Base-by-base conservation (phyloP, 2,329 filamentous ascomycete species). In the Alternaria infectoria region DNA sequence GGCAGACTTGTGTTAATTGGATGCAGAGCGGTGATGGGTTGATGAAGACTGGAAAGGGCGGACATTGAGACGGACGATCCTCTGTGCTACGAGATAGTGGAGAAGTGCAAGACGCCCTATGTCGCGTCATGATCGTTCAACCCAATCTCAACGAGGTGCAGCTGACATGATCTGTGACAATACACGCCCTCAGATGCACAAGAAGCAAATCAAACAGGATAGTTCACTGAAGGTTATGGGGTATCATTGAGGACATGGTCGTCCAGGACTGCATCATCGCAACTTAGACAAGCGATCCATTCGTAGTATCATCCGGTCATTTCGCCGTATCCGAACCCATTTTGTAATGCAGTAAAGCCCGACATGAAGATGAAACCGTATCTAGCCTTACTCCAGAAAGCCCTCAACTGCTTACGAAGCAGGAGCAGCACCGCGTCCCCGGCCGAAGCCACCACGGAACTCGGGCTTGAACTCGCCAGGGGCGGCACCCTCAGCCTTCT, bases 1-100 rank as follows among this genome's bases (percentile, higher is more conserved):
- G 78, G 15, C 71, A 70, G 36, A 80, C 86, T 17, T 83, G 82
- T 44, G 74, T 65, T 61, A 81, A 82, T 45, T 89, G 87, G 87
- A 77, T 87, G 63, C 82, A 83, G 57, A 82, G 85, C 54, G 85
- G 84, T 3, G 81, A 80, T 65, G 81, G 80, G 49, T 74, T 88
- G 62, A 80, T 82, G 65, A 79, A 78, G 57, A 64, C 72, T 40
- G 84, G 82, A 17, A 80, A 81, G 44, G 81, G 81, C 28, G 82
- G 79, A 8, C 81, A 83, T 75, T 83, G 54, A 49, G 21, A 17
- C 6, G 8, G 3, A 19, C 11, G 26, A 6, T 28, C 1, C 32
- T 44, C 6, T 3, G 6, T 26, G 7, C 11, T 15, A 19, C 17
- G 7, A 51, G 0, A 23, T 11, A 3, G 1, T 40, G 36, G 11